phyloP scores from a whole-genome alignment of 164 flowering plant species.

The Berberis thunbergii region DNA sequence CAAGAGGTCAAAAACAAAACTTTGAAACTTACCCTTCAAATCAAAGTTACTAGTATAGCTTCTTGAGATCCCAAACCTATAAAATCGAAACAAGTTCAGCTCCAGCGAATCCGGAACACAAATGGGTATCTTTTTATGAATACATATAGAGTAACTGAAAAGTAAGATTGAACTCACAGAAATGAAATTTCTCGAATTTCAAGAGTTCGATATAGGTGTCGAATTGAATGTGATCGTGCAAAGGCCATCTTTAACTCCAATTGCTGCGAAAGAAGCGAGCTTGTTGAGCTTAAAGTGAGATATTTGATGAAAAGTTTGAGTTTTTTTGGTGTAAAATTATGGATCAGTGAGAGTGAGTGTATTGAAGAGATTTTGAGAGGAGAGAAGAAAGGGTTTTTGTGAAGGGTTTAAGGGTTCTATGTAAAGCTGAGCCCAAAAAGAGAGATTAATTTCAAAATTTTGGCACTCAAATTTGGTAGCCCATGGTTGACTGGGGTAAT shows the following conservation, averaged over 20 bases:
- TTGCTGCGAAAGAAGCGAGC: no score
- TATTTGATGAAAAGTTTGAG: no score
- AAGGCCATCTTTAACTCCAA: slow-evolving; percentile 22
- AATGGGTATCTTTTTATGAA: not conserved
- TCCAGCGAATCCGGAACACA: not conserved
- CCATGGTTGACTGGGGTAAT: no score
- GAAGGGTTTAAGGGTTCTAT: not conserved
- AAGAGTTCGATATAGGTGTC: slow-evolving; percentile 17
- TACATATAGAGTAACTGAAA: not conserved
- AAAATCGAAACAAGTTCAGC: not conserved
- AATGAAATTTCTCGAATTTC: slow-evolving; percentile 17
- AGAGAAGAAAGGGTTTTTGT: not conserved
- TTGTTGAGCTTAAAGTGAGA: no score
- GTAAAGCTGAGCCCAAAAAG: no score
- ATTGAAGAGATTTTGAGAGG: not conserved
- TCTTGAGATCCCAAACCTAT: slow-evolving; percentile 35
- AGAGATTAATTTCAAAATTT: no score
- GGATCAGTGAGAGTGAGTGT: not conserved
- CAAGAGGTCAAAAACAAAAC: not conserved
- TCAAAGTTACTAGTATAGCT: slow-evolving; percentile 16
- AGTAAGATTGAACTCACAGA: slow-evolving; percentile 22
- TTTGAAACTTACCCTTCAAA: slow-evolving; percentile 13
- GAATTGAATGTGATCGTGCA: slow-evolving; percentile 24
- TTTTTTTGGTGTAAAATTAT: no score
- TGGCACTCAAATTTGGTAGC: no score